These are phyloP conservation scores for Taiozyma sp. DNA, from an alignment of 1,139 yeast genomes.

Conservation along the genomic window DNA sequence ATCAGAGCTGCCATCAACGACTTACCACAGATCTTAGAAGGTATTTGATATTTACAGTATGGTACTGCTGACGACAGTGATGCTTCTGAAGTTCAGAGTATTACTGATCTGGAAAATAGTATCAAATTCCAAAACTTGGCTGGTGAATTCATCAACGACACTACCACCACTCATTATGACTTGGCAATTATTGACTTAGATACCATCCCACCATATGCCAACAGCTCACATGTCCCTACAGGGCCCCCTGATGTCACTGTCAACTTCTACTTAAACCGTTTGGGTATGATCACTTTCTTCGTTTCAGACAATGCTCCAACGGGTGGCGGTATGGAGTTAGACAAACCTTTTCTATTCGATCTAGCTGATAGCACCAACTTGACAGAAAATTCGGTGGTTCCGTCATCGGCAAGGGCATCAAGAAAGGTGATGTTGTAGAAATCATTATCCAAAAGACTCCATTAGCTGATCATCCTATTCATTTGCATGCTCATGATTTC, in stretches of 20 bases:
- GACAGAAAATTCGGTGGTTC: constrained; percentile 28
- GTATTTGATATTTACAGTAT: constrained; percentile 36
- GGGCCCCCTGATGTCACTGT: constrained; percentile 43
- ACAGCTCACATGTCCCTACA: constrained; percentile 45
- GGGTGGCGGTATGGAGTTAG: constrained; percentile 11
- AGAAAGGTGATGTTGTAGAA: constrained; percentile 52
- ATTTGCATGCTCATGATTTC: constrained; percentile 81
- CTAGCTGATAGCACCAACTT: constrained; percentile 47
- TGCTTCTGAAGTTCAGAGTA: constrained; percentile 7
- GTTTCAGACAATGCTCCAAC: constrained; percentile 8
- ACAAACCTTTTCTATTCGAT: constrained; percentile 40
- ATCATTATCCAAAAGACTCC: constrained; percentile 69
- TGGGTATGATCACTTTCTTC: constrained; percentile 30
- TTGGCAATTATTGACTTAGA: constrained; percentile 24
- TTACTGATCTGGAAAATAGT: constrained; percentile 26
- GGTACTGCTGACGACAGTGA: too few species aligned
- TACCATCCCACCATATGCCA: constrained; percentile 43
- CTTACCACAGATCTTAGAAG: constrained; percentile 32
- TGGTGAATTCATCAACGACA: constrained; percentile 42
- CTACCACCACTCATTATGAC: constrained; percentile 36
- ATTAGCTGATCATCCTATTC: constrained; percentile 92
- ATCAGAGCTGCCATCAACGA: constrained; percentile 34
- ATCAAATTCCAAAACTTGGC: constrained; percentile 35
- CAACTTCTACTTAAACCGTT: constrained; percentile 26
- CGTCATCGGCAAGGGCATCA: constrained; percentile 15